Conservation (phyloP, 805 yeast genomes). For the Metschnikowia sp. region DNA sequence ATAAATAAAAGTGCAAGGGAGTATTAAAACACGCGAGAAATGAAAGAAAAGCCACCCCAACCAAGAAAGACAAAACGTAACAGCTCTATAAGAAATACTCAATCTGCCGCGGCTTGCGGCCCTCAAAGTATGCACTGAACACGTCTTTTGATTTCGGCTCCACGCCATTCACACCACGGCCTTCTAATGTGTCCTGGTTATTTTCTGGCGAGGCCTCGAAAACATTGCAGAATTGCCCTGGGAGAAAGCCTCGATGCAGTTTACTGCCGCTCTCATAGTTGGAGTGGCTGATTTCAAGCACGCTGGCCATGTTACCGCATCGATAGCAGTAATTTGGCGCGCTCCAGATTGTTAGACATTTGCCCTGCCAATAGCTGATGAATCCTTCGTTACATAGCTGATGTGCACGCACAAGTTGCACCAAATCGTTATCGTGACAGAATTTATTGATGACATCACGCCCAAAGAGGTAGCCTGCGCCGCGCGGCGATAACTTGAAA, state of each 20-base stretch:
- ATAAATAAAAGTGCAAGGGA: too few relatives aligned
- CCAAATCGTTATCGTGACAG: constrained; percentile 69
- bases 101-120: constrained; percentile 36
- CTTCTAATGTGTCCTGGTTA: constrained; percentile 50
- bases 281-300: constrained; percentile 68
- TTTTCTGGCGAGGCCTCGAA: constrained; percentile 98
- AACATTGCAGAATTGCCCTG: constrained; percentile 78
- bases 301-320: constrained; percentile 97
- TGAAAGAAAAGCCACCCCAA: too few relatives aligned
- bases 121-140: constrained; percentile 27
- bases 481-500: constrained; percentile 88
- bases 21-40: too few relatives aligned
- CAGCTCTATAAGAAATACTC: constrained; percentile 46
- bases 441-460: constrained; percentile 85
- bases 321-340: constrained; percentile 98
- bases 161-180: constrained; percentile 38
- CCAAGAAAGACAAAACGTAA: too few relatives aligned
- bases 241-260: constrained; percentile 27
- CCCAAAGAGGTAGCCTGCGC: constrained; percentile 98
- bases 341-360: constrained; percentile 95
- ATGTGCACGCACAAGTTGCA: constrained; percentile 87
- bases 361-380: constrained; percentile 85
- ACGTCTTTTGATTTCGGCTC: constrained; percentile 17
- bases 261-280: constrained; percentile 33
- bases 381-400: constrained; percentile 96